Conservation (phyloP, 306 rosid species). For the Argentina anserina region DNA sequence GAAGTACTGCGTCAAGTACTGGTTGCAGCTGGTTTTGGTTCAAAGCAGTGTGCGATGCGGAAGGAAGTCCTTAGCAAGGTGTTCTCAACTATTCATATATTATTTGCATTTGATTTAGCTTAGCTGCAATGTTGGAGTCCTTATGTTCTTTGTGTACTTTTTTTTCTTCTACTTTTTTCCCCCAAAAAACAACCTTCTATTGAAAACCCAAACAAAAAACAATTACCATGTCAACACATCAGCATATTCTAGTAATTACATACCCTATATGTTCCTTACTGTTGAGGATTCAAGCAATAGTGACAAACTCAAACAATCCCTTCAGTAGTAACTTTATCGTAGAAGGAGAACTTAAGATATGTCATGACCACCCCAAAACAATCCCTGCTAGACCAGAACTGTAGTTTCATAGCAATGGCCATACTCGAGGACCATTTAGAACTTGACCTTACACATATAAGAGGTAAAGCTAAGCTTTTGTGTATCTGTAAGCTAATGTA, state of each 20-base stretch:
- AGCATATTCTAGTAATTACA: not conserved
- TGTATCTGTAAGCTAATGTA: not conserved
- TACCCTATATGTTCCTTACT: not conserved
- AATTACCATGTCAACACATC: too few species aligned
- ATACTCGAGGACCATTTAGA: not conserved
- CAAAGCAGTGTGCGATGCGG: slow-evolving; percentile 58
- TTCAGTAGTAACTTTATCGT: not conserved
- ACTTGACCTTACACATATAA: not conserved
- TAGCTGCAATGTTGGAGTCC: not conserved
- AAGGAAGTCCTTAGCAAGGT: slow-evolving; percentile 75
- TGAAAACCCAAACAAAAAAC: not conserved
- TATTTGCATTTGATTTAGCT: not conserved
- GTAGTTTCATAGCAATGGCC: not conserved
- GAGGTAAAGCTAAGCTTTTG: not conserved
- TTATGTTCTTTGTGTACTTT: too few species aligned
- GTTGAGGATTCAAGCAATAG: not conserved
- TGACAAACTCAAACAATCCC: not conserved
- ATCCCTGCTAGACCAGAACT: not conserved
- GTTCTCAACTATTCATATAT: slow-evolving; percentile 20
- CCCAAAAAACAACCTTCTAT: not conserved
- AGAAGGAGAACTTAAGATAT: not conserved
- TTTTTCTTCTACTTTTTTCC: not conserved
- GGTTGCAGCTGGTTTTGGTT: slow-evolving; percentile 93
- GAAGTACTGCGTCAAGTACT: slow-evolving; percentile 90
- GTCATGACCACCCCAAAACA: not conserved